Base-by-base conservation (phyloP, 768 basidiomycete species). In the Calocybe cyanea region DNA sequence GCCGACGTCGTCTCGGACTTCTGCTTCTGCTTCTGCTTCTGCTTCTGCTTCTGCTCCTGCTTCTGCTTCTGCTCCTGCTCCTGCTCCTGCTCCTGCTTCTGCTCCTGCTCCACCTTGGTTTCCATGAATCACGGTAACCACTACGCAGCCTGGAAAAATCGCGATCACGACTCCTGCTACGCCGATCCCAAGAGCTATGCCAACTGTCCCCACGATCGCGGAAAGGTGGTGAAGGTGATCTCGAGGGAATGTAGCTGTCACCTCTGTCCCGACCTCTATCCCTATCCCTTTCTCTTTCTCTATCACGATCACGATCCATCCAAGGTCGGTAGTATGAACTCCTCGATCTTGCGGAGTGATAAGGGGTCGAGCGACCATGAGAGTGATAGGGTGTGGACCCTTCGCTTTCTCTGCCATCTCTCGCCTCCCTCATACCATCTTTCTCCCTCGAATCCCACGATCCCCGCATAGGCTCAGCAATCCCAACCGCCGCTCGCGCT, bases 11-110 rank as follows among this genome's bases (percentile, higher is more conserved):
- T 32, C 41, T 43, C 10, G 38, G 45, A 36, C 32, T 45, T 46
- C 39, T 36, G 47, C 48, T 45, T 17, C 50, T 31, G 34, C 36
- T 43, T 57, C 43, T 62, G 58, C 52, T 64, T 56, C 52, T 64
- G 56, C 50, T 58, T 59, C 58, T 53, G 52, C 54, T 56, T n/a
- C 34, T n/a, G n/a, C 34, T 35, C 7, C 17, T 6, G n/a, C 17
- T 35, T 14, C 7, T 6, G 34, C 34, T 35, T 14, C 13, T 6
- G 14, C 34, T 35, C 14, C 34, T 5, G 34, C 38, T 44, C n/a
- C 41, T 23, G 34, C 25, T 43, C 57, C 39, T 63, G 58, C 51
- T 65, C 57, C 52, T 64, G 11, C 25, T 11, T 28, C 52, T 55
- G 25, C 25, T n/a, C n/a, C n/a, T n/a, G n/a, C n/a, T n/a, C n/a